phyloP scores from a whole-genome alignment of 2,329 filamentous ascomycete species.

The Cercospora zeina region DNA sequence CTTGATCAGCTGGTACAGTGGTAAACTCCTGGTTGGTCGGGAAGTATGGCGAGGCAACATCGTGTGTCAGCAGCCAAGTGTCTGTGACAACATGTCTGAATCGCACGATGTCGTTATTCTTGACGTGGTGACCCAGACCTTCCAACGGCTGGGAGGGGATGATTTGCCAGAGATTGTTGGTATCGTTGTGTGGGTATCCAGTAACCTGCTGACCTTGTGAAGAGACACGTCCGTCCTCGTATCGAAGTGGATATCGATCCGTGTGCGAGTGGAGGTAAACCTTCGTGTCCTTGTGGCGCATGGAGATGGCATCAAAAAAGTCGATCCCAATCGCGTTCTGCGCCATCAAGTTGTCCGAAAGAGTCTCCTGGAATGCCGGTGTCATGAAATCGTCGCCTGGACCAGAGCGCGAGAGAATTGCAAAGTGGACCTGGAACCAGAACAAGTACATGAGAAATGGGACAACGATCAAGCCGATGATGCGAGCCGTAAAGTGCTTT shows the following conservation, averaged over 20 bases:
- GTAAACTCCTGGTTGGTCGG: slow-evolving; percentile 99
- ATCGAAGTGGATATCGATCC: slow-evolving; percentile 86
- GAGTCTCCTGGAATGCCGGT: slow-evolving; percentile 94
- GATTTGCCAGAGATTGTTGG: slow-evolving; percentile 98
- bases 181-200: slow-evolving; percentile 96
- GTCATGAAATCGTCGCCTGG: slow-evolving; percentile 99
- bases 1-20: slow-evolving; percentile 71
- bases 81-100: slow-evolving; percentile 85
- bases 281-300: slow-evolving; percentile 97
- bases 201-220: slow-evolving; percentile 97
- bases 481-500: slow-evolving; percentile 86
- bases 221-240: slow-evolving; percentile 95
- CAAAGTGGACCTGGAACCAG: slow-evolving; percentile 99
- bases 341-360: slow-evolving; percentile 92
- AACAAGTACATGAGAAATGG: slow-evolving; percentile 98
- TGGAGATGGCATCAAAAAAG: slow-evolving; percentile 83
- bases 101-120: slow-evolving; percentile 81
- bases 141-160: slow-evolving; percentile 64
- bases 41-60: slow-evolving; percentile 93
- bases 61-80: slow-evolving; percentile 84
- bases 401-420: slow-evolving; percentile 81
- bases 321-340: slow-evolving; percentile 81
- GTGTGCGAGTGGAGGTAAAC: slow-evolving; percentile 91
- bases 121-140: slow-evolving; percentile 64
- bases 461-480: slow-evolving; percentile 81